Percentiles rank a stretch among this genome's conserved stretches.
phyloP scores from a whole-genome alignment of 169 alveolate genomes.

The Amoebophrya sp. region DNA sequence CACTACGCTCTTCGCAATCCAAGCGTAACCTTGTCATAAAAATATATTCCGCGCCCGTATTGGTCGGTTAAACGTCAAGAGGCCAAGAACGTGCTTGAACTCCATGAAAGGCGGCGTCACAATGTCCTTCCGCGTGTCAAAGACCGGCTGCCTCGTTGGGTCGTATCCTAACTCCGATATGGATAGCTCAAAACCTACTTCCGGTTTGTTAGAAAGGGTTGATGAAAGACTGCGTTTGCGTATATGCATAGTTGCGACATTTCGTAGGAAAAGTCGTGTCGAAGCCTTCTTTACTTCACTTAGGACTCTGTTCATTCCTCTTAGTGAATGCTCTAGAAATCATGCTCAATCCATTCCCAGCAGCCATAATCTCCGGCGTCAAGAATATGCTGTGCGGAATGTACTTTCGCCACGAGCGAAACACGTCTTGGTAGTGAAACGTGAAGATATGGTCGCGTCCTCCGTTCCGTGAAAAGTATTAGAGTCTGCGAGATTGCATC shows the following conservation, averaged over 20 bases:
- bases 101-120: slow-evolving; percentile 22
- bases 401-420: not conserved
- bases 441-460: slow-evolving; percentile 30
- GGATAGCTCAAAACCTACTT: slow-evolving; percentile 24
- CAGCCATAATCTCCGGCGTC: slow-evolving; percentile 32
- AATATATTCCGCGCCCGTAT: not conserved
- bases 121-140: slow-evolving; percentile 25
- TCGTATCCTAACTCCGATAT: not conserved
- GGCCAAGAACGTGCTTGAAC: not conserved
- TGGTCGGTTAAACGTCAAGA: not conserved
- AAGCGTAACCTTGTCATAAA: no score
- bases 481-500: no score
- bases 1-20: no score
- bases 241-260: no score
- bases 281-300: no score
- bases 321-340: no score
- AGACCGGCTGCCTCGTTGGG: not conserved
- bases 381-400: not conserved
- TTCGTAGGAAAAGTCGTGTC: no score
- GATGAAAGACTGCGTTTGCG: no score
- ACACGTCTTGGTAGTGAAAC: slow-evolving; percentile 14
- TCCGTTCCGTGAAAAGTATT: not conserved
- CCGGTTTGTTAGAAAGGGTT: no score
- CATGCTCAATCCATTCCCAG: no score
- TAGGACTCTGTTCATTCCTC: no score